A percentile compares a stretch with the other conserved stretches of the same genome.
Conservation (phyloP, 805 yeast genomes). For the Sugiyamaella smithiae region DNA sequence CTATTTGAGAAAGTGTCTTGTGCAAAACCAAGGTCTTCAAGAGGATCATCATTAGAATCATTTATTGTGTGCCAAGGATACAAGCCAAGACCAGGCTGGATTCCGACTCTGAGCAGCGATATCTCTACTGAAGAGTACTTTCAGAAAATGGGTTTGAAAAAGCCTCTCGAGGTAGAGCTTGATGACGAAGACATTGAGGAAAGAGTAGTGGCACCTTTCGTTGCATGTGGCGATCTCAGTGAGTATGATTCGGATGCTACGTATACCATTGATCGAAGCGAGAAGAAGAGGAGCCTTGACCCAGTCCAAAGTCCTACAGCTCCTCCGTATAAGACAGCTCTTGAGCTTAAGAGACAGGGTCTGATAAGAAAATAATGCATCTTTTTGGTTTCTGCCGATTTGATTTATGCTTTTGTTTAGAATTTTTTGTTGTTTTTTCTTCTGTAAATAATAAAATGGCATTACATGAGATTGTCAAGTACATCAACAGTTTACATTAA, state of each 20-base stretch:
- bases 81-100: slow-evolving; percentile 80
- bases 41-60: slow-evolving; percentile 93
- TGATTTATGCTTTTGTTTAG: no score
- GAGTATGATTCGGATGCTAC: slow-evolving; percentile 96
- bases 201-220: slow-evolving; percentile 79
- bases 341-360: slow-evolving; percentile 82
- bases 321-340: slow-evolving; percentile 92
- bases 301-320: slow-evolving; percentile 96
- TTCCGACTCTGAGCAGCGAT: slow-evolving; percentile 42
- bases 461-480: no score
- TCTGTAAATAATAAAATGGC: no score
- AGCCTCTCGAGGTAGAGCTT: slow-evolving; percentile 7
- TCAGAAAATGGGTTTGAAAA: slow-evolving; percentile 42
- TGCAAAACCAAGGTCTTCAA: slow-evolving; percentile 93
- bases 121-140: slow-evolving; percentile 78
- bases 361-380: slow-evolving; percentile 32
- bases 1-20: slow-evolving; percentile 85
- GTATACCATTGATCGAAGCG: slow-evolving; percentile 50
- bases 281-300: slow-evolving; percentile 54
- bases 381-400: background rate
- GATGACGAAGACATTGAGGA: slow-evolving; percentile 34
- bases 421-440: no score
- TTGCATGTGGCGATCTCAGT: slow-evolving; percentile 91
- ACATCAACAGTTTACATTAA: no score
- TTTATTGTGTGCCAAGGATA: slow-evolving; percentile 91